Evolutionary conservation across 352 stramenopile genomes (phyloP).

Genomic region (Globisporangium takayamanum): DNA sequence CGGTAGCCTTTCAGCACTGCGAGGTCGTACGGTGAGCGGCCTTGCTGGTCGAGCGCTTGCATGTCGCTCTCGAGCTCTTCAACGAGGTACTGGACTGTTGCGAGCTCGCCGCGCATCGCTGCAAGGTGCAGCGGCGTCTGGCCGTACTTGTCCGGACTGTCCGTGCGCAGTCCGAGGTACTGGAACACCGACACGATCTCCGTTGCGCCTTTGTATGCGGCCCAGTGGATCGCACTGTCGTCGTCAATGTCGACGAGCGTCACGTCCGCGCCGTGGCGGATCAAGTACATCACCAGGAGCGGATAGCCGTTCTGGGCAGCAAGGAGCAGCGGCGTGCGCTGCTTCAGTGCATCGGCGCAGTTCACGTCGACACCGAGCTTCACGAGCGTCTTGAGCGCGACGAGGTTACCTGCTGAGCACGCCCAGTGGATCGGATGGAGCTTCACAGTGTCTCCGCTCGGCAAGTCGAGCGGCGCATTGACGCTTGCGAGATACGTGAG

Average conservation of each 20-base stretch:
- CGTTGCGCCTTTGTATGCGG: slow-evolving; percentile 77
- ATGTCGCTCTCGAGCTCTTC: slow-evolving; percentile 72
- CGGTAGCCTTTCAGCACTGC: slow-evolving; percentile 49
- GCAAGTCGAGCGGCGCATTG: slow-evolving; percentile 42
- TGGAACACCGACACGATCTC: slow-evolving; percentile 83
- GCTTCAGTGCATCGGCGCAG: slow-evolving; percentile 61
- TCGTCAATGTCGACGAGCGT: slow-evolving; percentile 53
- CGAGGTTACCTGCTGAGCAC: slow-evolving; percentile 66
- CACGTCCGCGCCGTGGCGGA: slow-evolving; percentile 65
- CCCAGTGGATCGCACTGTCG: slow-evolving; percentile 83
- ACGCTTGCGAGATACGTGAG: slow-evolving; percentile 45
- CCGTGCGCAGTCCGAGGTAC: slow-evolving; percentile 61
- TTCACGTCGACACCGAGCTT: slow-evolving; percentile 68
- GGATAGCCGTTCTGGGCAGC: slow-evolving; percentile 73
- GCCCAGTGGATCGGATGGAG: slow-evolving; percentile 84
- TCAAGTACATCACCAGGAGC: slow-evolving; percentile 68
- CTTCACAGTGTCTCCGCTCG: slow-evolving; percentile 50
- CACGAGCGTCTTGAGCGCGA: slow-evolving; percentile 51
- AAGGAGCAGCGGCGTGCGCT: slow-evolving; percentile 66
- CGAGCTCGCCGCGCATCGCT: slow-evolving; percentile 63
- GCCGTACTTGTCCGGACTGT: slow-evolving; percentile 59
- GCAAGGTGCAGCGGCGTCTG: slow-evolving; percentile 83
- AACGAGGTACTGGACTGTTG: slow-evolving; percentile 71
- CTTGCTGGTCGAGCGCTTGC: slow-evolving; percentile 36
- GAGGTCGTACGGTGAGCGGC: slow-evolving; percentile 53